Evolutionary conservation across 768 basidiomycete genomes (phyloP).

Genomic region (Lentinula guzmanii): DNA sequence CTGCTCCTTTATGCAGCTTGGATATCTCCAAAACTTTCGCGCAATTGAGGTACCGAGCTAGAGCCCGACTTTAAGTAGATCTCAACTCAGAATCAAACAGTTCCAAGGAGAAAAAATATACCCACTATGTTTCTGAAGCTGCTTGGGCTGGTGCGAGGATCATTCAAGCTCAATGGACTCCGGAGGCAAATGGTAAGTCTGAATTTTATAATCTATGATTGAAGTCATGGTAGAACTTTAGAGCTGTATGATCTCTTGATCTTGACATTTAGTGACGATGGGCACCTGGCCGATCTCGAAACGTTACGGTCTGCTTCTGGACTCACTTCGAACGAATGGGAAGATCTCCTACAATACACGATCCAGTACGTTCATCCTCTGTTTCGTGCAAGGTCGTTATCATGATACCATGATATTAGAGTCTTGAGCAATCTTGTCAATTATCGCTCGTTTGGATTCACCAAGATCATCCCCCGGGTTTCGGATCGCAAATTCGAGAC

Average conservation of each 20-base stretch:
- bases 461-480: conserved; percentile 79
- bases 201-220: background rate
- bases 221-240: conserved; percentile 23
- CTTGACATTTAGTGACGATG: conserved; percentile 57
- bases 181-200: conserved; percentile 38
- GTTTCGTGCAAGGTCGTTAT: background rate
- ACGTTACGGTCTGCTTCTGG: conserved; percentile 48
- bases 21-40: conserved; percentile 62
- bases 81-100: conserved; percentile 27
- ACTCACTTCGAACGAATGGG: conserved; percentile 56
- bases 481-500: conserved; percentile 53
- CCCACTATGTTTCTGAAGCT: conserved; percentile 64
- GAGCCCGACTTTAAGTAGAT: background rate
- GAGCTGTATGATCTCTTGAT: conserved; percentile 69
- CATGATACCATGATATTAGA: background rate
- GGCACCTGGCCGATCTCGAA: conserved; percentile 50
- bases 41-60: conserved; percentile 48
- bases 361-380: conserved; percentile 46
- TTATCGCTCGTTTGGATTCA: conserved; percentile 79
- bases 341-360: conserved; percentile 65
- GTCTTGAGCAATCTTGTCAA: conserved; percentile 64
- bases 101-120: conserved; percentile 71
- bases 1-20: conserved; percentile 70
- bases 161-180: conserved; percentile 81
- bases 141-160: conserved; percentile 84